phyloP scores from a whole-genome alignment of 257 asterid species.

The Przewalskia tangutica region DNA sequence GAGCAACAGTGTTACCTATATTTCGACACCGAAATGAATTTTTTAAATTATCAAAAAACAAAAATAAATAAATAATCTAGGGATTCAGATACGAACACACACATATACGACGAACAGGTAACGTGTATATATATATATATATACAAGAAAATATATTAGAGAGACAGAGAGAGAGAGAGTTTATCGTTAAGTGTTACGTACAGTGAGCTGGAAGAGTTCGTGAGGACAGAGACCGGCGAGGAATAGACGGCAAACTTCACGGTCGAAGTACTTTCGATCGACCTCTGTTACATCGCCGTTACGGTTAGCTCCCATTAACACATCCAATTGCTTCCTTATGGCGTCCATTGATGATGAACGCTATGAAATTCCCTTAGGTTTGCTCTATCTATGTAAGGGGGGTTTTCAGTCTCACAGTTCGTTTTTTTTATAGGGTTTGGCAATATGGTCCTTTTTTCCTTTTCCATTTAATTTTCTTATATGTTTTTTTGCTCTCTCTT shows the following conservation, averaged over 20 bases:
- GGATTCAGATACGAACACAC: neutral
- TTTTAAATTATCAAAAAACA: no score
- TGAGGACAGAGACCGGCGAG: constrained; percentile 93
- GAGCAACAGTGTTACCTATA: no score
- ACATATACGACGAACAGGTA: neutral
- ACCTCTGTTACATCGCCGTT: constrained; percentile 80
- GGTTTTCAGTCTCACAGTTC: no score
- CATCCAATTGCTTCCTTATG: constrained; percentile 84
- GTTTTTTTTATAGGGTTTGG: no score
- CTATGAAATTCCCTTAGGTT: neutral
- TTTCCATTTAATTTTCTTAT: no score
- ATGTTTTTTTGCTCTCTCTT: no score
- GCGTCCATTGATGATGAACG: constrained; percentile 52
- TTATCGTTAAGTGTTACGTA: constrained; percentile 12
- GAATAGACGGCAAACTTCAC: constrained; percentile 88
- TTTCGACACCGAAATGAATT: no score
- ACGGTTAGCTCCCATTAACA: constrained; percentile 85
- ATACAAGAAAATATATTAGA: no score
- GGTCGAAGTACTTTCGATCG: constrained; percentile 79
- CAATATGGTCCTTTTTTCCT: no score
- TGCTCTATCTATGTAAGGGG: no score
- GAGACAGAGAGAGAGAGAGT: no score
- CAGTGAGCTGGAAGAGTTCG: constrained; percentile 89
- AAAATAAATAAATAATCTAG: neutral
- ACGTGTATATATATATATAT: no score